Evolutionary conservation across 73 alveolate genomes (phyloP).

Genomic region (Paramecium primaurelia): DNA sequence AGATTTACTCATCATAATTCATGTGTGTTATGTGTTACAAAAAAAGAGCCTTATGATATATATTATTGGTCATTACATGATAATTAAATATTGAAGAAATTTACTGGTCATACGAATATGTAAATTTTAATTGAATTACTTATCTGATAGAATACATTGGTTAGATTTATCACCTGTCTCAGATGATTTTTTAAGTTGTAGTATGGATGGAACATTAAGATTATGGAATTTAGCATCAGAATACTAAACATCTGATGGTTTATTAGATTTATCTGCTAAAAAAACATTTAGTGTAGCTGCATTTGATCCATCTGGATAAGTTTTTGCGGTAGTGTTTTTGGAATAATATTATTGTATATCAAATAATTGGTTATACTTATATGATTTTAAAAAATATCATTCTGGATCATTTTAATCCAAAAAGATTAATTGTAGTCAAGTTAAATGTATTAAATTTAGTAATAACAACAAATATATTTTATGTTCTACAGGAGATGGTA

Average conservation of each 20-base stretch:
- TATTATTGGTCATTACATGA: constrained; percentile 10
- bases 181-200: background rate
- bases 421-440: background rate
- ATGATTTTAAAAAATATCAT: background rate
- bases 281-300: background rate
- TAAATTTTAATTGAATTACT: background rate
- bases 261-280: background rate
- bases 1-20: background rate
- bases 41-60: background rate
- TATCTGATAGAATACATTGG: background rate
- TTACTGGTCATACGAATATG: background rate
- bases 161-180: background rate
- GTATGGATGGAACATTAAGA: background rate
- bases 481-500: background rate
- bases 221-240: background rate
- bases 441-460: background rate
- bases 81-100: background rate
- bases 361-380: background rate
- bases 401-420: background rate
- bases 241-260: background rate
- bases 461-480: background rate
- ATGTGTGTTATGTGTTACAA: background rate
- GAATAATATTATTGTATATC: background rate
- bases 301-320: background rate
- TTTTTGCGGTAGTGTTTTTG: background rate